Conservation (phyloP, 2,329 filamentous ascomycete species). For the Exutisphaerella laricina region DNA sequence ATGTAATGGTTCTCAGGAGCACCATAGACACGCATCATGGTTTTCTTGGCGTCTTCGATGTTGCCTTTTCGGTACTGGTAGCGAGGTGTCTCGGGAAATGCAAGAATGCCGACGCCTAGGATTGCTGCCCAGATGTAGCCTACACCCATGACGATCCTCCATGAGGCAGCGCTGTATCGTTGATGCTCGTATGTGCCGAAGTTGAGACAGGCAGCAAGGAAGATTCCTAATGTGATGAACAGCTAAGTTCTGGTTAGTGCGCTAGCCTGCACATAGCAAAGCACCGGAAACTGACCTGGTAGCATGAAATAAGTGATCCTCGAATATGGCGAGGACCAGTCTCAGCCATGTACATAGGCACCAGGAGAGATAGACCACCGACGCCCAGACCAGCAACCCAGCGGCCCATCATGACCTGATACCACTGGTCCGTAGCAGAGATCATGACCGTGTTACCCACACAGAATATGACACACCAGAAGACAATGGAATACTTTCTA, state of each 20-base stretch:
- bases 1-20: slow-evolving; percentile 51
- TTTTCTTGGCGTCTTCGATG: slow-evolving; percentile 45
- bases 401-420: slow-evolving; percentile 59
- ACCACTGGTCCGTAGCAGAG: slow-evolving; percentile 52
- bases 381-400: slow-evolving; percentile 61
- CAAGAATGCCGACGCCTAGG: slow-evolving; percentile 49
- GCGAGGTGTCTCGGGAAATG: slow-evolving; percentile 53
- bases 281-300: slow-evolving; percentile 37
- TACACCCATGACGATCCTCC: slow-evolving; percentile 59
- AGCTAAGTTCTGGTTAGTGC: slow-evolving; percentile 41
- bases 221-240: slow-evolving; percentile 64
- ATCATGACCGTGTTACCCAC: slow-evolving; percentile 63
- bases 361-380: slow-evolving; percentile 57
- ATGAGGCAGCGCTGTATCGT: slow-evolving; percentile 45
- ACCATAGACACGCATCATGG: slow-evolving; percentile 52
- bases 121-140: slow-evolving; percentile 53
- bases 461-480: slow-evolving; percentile 57
- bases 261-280: neutral
- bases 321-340: slow-evolving; percentile 59
- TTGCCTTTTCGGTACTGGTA: slow-evolving; percentile 53
- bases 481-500: slow-evolving; percentile 55
- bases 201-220: slow-evolving; percentile 46
- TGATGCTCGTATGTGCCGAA: slow-evolving; percentile 51
- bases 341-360: slow-evolving; percentile 63
- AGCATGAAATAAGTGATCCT: slow-evolving; percentile 57